Percentiles rank a stretch among this genome's conserved stretches.
phyloP scores from a whole-genome alignment of 2,329 filamentous ascomycete species.

The Pseudopithomyces maydicus region DNA sequence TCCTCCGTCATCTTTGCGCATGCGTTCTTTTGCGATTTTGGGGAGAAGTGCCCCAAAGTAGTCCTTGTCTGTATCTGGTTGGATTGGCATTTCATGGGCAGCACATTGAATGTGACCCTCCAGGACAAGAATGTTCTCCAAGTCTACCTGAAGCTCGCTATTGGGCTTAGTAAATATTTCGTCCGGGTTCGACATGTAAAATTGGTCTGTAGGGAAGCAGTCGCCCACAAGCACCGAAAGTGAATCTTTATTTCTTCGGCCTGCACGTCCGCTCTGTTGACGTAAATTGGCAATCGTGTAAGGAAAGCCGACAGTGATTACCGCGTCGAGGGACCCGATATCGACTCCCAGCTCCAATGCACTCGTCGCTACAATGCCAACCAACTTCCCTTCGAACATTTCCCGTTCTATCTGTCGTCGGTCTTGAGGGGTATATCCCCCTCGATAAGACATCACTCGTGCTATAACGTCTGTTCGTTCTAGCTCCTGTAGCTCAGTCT shows the following conservation, averaged over 20 bases:
- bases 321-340: slow-evolving; percentile 91
- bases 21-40: slow-evolving; percentile 73
- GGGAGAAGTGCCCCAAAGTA: slow-evolving; percentile 81
- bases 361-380: slow-evolving; percentile 92
- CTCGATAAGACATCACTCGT: slow-evolving; percentile 92
- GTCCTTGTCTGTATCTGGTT: slow-evolving; percentile 70
- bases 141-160: slow-evolving; percentile 84
- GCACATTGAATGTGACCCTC: slow-evolving; percentile 97
- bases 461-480: slow-evolving; percentile 76
- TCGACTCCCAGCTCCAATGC: slow-evolving; percentile 94
- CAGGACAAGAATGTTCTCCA: slow-evolving; percentile 87
- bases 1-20: slow-evolving; percentile 74
- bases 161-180: slow-evolving; percentile 94
- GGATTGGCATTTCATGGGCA: slow-evolving; percentile 91
- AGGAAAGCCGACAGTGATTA: slow-evolving; percentile 91
- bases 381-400: slow-evolving; percentile 94
- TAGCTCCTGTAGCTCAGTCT: slow-evolving; percentile 73
- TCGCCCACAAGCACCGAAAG: slow-evolving; percentile 89
- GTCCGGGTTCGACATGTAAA: slow-evolving; percentile 96
- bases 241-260: slow-evolving; percentile 89
- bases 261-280: slow-evolving; percentile 92
- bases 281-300: slow-evolving; percentile 94
- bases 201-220: slow-evolving; percentile 86
- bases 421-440: slow-evolving; percentile 92
- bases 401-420: slow-evolving; percentile 86